Base-by-base conservation (phyloP, 306 rosid species). In the Gastrolobium villosum region DNA sequence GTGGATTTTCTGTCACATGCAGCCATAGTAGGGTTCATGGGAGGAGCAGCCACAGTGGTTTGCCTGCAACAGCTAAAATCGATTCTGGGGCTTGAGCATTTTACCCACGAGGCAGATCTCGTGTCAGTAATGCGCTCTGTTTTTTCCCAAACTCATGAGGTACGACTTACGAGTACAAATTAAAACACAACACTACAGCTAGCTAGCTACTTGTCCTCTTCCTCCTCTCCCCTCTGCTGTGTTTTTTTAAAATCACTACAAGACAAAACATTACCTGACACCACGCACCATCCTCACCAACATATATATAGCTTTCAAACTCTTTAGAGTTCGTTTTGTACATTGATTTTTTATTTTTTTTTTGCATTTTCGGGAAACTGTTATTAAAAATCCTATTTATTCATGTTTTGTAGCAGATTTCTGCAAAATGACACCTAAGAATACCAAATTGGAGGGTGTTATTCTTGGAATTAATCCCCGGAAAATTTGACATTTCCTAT, bases 1-100 rank as follows among this genome's bases (percentile, higher is more conserved):
- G 97, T 95, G 89, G 99, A 95, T 85, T 93, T 95, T 70, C 83
- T 95, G 63, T 95, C 99, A 82, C 98, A 95, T 83, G 98, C 99
- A 65, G 84, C 92, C 5, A 93, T 95, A 32, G 93, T 93, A 52
- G 99, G 99, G 77, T 95, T 95, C 88, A 95, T 95, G 99, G 98
- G 89, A 2, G 99, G 99, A 60, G 97, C 99, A 48, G 99, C 99
- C 1, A 91, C 96, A 1, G 96, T 93, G 69, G 98, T 95, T 41
- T 84, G 90, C 70, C 81, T 95, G 44, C 99, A 95, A n/a, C 99
- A 95, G 43, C 86, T 95, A 4, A 95, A 95, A 83, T 88, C 90
- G 10, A 87, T 93, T 15, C 76, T 95, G 11, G 99, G 99, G 0
- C 91, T 95, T 4, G 82, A 85, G 0, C 93, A 91, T 80, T 95